Base-by-base conservation (phyloP, 2,329 filamentous ascomycete genomes). In the Alternaria rosae region DNA sequence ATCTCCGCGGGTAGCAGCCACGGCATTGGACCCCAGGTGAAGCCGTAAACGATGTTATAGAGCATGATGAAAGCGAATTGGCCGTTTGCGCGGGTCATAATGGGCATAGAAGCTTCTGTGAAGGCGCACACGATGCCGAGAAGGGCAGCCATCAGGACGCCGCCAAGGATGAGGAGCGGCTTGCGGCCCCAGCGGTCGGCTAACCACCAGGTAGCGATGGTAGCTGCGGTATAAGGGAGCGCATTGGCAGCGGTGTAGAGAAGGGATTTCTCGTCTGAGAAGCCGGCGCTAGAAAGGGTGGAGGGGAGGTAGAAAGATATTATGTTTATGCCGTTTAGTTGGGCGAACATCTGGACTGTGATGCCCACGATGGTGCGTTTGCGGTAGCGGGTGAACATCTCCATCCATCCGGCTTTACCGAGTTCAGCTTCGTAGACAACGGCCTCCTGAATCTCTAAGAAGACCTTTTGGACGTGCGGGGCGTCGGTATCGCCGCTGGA, bases 371-470 rank as follows among this genome's bases (percentile, higher is more conserved):
- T 75, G 3, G 79, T 81, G n/a, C 79, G 75, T 59, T 81, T 81
- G 41, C 79, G 77, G 56, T 82, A 82, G 5, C 74, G 73, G 7
- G 79, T 82, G 57, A 81, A 81, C 80, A 82, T 82, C 70, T 81
- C 79, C 58, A 50, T 62, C 73, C 76, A 80, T 8, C 53, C 70
- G 9, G 72, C 72, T 32, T 79, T 77, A 9, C 78, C 78, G 1
- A 80, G 69, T 4, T 72, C 72, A 7, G 70, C 68, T 44, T 80
- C 78, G 50, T 80, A 80, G 1, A 75, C 69, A 6, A 80, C 78
- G 1, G 78, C 78, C 61, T 80, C 76, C 48, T 80, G 75, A 32
- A 80, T 79, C 53, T 80, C 77, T 5, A 78, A 41, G 44, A 78
- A 79, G 4, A 79, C 75, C 23, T 75, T 65, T 57, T 80, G 77